phyloP scores from a whole-genome alignment of 2,329 filamentous ascomycete species.

The Alternaria atra region DNA sequence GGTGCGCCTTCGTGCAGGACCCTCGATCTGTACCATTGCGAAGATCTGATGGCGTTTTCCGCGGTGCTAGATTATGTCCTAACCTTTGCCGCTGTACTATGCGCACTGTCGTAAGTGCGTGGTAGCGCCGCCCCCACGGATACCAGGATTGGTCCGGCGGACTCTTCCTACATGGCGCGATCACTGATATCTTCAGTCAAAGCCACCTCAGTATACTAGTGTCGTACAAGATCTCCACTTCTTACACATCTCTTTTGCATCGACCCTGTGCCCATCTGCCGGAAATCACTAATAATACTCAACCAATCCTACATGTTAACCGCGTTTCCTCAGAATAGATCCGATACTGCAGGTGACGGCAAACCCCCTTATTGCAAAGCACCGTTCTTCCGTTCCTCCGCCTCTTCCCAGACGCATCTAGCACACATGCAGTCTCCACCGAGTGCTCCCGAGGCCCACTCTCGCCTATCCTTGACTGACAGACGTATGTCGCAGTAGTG shows the following conservation, averaged over 20 bases:
- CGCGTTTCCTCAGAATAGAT: not conserved
- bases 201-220: not conserved
- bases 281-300: not conserved
- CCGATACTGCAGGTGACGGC: not conserved
- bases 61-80: conserved; percentile 1
- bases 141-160: not conserved
- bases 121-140: not conserved
- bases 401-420: conserved; percentile 77
- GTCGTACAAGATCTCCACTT: conserved; percentile 8
- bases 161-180: not conserved
- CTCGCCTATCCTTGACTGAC: conserved; percentile 79
- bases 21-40: not conserved
- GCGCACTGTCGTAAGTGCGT: not conserved
- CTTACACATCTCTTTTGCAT: not conserved
- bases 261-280: not conserved
- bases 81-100: conserved; percentile 1
- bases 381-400: conserved; percentile 8
- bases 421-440: conserved; percentile 89
- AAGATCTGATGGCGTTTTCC: not conserved
- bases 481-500: conserved; percentile 92
- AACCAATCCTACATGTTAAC: not conserved
- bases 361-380: not conserved
- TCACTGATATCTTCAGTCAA: not conserved
- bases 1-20: conserved; percentile 6
- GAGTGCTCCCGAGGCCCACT: conserved; percentile 87